Evolutionary conservation across 345 rosid genomes (phyloP).

Genomic region (Linum lewisii): DNA sequence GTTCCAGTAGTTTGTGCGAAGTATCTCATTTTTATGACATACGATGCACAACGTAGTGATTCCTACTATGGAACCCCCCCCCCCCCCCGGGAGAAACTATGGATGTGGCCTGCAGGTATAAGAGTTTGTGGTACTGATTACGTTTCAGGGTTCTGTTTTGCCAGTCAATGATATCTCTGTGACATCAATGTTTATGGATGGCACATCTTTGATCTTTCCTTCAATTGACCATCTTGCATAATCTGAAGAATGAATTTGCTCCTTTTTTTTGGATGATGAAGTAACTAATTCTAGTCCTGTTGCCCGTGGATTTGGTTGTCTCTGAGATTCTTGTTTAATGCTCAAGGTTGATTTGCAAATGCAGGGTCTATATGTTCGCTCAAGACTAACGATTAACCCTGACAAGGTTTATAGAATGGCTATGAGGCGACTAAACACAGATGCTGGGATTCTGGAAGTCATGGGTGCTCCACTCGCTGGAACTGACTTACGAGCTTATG

Average conservation of each 20-base stretch:
- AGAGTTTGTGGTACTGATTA: not conserved
- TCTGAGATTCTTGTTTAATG: not conserved
- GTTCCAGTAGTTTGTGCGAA: too few relatives aligned
- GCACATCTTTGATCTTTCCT: not conserved
- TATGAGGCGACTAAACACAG: constrained; percentile 76
- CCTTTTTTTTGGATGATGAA: too few relatives aligned
- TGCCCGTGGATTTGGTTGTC: constrained; percentile 2
- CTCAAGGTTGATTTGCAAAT: constrained; percentile 7
- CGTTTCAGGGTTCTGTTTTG: not conserved
- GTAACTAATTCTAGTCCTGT: too few relatives aligned
- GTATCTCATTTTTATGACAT: not conserved
- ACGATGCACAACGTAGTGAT: not conserved
- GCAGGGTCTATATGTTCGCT: constrained; percentile 74
- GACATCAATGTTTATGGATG: not conserved
- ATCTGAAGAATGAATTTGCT: not conserved
- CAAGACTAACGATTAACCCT: constrained; percentile 81
- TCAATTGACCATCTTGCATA: not conserved
- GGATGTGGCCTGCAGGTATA: not conserved
- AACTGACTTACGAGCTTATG: constrained; percentile 78
- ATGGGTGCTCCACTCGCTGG: constrained; percentile 98
- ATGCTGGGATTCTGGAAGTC: constrained; percentile 91
- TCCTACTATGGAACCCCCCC: not conserved
- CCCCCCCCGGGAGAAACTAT: not conserved
- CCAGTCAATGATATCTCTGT: not conserved
- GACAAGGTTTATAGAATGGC: constrained; percentile 87